Evolutionary conservation across 805 yeast genomes (phyloP), one percentile per base, ranked within the genome.

Genomic region (Cyberlindnera japonica): DNA sequence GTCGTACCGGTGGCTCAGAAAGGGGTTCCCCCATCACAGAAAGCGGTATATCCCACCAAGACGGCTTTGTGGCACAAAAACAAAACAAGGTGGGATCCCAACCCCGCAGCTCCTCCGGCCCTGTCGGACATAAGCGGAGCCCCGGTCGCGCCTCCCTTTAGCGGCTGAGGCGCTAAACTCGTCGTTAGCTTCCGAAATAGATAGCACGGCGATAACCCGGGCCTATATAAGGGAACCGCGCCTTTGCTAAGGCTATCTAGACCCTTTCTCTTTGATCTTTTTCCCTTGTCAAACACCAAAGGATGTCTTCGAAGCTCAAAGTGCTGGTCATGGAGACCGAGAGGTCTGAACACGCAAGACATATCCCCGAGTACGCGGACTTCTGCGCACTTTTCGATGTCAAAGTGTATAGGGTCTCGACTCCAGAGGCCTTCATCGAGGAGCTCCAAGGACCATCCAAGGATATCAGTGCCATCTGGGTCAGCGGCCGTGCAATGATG

Each of bases 401-500:
- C n/a, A 43, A 65, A 3, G 48, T 62, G 30, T 71, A 77, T 52
- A 50, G 53, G 17, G 49, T 79, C 10, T 16, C 41, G 24, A 61
- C 77, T 5, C 52, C 61, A 8, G 73, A 68, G 18, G 64, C 65
- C 37, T 64, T 78, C 14, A 52, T 67, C 24, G 48, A 57, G 19
- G 74, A 70, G 45, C 62, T 79, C 38, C 38, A 59, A 20, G 57
- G 62, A 3, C 59, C 61, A 24, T 62, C 63, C 38, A 53, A 51
- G 14, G 66, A 74, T 45, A 59, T 79, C 28, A 60, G 61, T 21
- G 84, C 76, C 12, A 65, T 79, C 24, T 78, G 78, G 67, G 71
- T 73, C 3, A 75, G 81, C 1, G 79, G 80, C 69, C 69, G 68
- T 30, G 75, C 79, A 3, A 72, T 75, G 41, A 55, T 61, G 18